A percentile compares a stretch with the other conserved stretches of the same genome.
These are phyloP conservation scores for Fusarium verrucosum DNA, from an alignment of 2,329 filamentous ascomycete species.

Conservation along the genomic window DNA sequence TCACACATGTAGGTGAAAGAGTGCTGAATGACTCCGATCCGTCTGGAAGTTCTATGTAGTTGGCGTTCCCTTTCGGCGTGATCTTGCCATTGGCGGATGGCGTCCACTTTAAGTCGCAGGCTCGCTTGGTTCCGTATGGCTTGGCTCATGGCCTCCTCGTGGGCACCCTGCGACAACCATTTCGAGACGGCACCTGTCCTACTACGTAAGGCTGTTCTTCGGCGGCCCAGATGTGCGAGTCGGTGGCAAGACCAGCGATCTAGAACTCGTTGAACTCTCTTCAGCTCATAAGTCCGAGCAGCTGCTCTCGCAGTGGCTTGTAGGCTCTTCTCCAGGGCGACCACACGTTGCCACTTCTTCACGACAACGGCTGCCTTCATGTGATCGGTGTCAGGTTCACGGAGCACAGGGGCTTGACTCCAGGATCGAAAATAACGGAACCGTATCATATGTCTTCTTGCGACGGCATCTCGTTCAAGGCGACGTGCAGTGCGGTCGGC, in stretches of 20 bases:
- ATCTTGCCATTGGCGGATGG: conserved; percentile 39
- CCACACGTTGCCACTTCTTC: conserved; percentile 49
- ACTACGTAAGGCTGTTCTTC: conserved; percentile 26
- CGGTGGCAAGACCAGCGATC: conserved; percentile 45
- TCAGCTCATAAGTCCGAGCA: conserved; percentile 33
- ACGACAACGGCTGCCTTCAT: conserved; percentile 45
- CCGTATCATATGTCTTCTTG: conserved; percentile 75
- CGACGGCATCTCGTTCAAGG: conserved; percentile 71
- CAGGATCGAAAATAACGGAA: conserved; percentile 55
- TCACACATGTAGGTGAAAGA: conserved; percentile 41
- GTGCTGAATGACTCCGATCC: conserved; percentile 35
- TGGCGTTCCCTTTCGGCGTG: conserved; percentile 14
- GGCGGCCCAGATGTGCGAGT: conserved; percentile 34
- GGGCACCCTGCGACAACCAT: conserved; percentile 38
- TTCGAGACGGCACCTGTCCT: conserved; percentile 31
- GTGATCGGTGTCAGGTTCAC: conserved; percentile 44
- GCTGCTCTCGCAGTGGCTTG: conserved; percentile 39
- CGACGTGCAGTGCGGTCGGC: conserved; percentile 70
- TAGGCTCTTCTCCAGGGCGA: conserved; percentile 44
- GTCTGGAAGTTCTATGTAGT: conserved; percentile 16
- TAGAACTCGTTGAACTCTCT: conserved; percentile 34
- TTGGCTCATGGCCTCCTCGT: conserved; percentile 18
- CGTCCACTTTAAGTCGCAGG: conserved; percentile 20
- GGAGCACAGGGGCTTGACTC: conserved; percentile 48
- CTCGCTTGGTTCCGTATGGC: conserved; percentile 31